phyloP scores from a whole-genome alignment of 768 basidiomycete genomes.

The Psilocybe tampanensis region DNA sequence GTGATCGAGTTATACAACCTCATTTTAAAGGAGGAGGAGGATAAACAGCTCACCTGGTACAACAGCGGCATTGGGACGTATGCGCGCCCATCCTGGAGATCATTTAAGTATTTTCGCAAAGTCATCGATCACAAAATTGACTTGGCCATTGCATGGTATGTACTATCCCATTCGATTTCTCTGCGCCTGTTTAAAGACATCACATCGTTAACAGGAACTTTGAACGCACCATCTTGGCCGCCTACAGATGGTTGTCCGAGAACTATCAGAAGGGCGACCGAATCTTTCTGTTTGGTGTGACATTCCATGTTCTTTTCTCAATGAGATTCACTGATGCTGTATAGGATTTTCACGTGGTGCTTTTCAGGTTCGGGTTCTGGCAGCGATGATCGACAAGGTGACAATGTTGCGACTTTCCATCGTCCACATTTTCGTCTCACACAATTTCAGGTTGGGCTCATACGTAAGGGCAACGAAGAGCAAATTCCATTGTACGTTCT shows the following conservation, averaged over 20 bases:
- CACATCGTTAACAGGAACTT: background rate
- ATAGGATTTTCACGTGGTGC: conserved; percentile 14
- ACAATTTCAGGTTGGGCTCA: conserved; percentile 42
- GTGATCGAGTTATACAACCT: conserved; percentile 7
- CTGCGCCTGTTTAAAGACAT: background rate
- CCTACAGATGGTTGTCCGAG: conserved; percentile 12
- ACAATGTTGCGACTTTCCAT: background rate
- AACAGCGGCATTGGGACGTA: conserved; percentile 23
- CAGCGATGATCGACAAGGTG: conserved; percentile 13
- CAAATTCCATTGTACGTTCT: conserved; percentile 25
- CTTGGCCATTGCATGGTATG: conserved; percentile 18
- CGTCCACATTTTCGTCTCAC: no score
- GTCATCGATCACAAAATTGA: conserved; percentile 15
- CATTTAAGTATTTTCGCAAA: conserved; percentile 1
- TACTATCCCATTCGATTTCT: background rate
- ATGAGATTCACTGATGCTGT: no score
- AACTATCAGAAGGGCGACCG: conserved; percentile 11
- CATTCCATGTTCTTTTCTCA: background rate
- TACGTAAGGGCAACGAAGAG: conserved; percentile 41
- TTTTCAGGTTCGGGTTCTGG: conserved; percentile 10
- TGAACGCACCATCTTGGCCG: conserved; percentile 5
- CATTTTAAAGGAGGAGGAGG: background rate
- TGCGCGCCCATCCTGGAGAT: conserved; percentile 17
- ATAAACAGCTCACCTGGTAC: conserved; percentile 17
- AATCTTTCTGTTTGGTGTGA: conserved; percentile 13